These are phyloP conservation scores for Forsythia suspensa DNA, from an alignment of 257 asterid species.

Conservation along the genomic window DNA sequence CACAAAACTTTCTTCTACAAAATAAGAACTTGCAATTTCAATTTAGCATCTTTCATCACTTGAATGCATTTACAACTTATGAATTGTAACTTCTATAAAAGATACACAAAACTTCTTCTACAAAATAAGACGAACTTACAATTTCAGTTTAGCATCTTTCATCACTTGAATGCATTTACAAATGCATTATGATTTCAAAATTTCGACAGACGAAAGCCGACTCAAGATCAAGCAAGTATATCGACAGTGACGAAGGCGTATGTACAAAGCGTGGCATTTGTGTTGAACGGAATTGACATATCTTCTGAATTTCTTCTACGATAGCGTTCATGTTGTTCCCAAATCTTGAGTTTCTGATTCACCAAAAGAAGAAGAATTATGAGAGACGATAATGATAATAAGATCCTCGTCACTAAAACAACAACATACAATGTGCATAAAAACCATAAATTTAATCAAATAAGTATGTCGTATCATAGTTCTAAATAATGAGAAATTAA, in stretches of 20 bases:
- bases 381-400: background rate
- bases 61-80: background rate
- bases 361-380: constrained; percentile 10
- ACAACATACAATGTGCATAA: background rate
- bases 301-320: constrained; percentile 5
- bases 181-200: background rate
- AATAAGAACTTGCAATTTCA: background rate
- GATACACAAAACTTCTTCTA: background rate
- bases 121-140: background rate
- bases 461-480: background rate
- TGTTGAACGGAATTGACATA: constrained; percentile 20
- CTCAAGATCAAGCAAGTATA: background rate
- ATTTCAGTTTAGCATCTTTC: background rate
- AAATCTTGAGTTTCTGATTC: constrained; percentile 32
- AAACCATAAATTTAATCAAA: background rate
- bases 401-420: background rate
- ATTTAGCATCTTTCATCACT: background rate
- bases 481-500: background rate
- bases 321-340: constrained; percentile 17
- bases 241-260: background rate
- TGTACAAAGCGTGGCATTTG: constrained; percentile 13
- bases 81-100: background rate
- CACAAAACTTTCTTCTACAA: background rate
- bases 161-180: background rate
- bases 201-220: background rate